Evolutionary conservation across 2,329 filamentous ascomycete species (phyloP).

Genomic region (Emmonsia crescens): DNA sequence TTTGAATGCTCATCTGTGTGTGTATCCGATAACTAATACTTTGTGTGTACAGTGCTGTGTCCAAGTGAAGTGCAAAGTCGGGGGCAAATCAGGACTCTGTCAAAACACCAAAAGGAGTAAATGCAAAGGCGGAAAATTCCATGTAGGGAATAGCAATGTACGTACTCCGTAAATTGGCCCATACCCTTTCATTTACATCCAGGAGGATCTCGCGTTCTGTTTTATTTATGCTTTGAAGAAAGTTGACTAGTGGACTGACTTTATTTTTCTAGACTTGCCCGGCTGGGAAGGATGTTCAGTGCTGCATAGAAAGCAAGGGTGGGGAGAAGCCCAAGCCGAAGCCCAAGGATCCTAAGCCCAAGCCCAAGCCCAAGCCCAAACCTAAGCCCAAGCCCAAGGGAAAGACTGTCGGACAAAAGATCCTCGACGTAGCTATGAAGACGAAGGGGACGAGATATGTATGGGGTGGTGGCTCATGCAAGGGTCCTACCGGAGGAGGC

Average conservation of each 20-base stretch:
- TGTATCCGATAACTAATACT: not conserved
- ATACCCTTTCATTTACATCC: not conserved
- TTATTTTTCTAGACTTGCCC: not conserved
- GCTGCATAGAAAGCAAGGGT: constrained; percentile 1
- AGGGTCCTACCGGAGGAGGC: constrained; percentile 18
- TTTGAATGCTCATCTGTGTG: not conserved
- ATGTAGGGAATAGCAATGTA: not conserved
- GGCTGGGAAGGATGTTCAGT: constrained; percentile 4
- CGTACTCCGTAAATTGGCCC: not conserved
- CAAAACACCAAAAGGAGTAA: not conserved
- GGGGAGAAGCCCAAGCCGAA: not conserved
- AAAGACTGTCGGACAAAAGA: constrained; percentile 21
- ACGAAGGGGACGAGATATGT: constrained; percentile 32
- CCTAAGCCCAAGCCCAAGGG: not conserved
- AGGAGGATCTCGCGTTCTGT: not conserved
- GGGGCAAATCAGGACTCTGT: not conserved
- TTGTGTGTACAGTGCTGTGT: constrained; percentile 7
- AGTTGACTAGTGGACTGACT: not conserved
- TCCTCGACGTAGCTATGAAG: constrained; percentile 40
- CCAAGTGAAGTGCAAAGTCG: constrained; percentile 4
- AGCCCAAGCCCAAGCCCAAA: not conserved
- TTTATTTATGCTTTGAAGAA: not conserved
- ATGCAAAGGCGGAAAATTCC: constrained; percentile 3
- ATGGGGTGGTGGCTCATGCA: constrained; percentile 21
- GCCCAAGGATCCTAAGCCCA: not conserved